Base-by-base conservation (phyloP, 768 basidiomycete species). In the Xerocomellus intermedius region DNA sequence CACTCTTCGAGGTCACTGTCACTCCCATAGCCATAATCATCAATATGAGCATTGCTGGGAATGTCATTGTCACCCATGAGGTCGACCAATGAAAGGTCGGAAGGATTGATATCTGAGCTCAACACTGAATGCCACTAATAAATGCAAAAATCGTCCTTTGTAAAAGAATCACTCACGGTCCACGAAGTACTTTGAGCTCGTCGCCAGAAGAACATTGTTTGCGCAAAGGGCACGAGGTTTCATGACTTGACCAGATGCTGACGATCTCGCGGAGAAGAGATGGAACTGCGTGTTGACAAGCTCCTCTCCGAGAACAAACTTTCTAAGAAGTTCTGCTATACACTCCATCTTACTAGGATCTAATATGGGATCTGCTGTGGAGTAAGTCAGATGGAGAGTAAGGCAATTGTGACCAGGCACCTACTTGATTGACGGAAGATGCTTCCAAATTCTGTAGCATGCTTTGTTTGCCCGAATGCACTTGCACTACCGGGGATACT, bases 1-100 rank as follows among this genome's bases (percentile, higher is more conserved):
- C 64, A 62, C 5, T 71, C 69, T 21, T 74, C 72, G 28, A 74
- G 66, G 44, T 74, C 73, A 19, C 72, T 73, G 50, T 74, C 72
- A n/a, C 67, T 70, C 33, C 21, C 63, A 39, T 71, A 74, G 5
- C 60, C 73, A 45, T 73, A 71, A 4, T 66, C 67, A 7, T 61
- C 61, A 12, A 63, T 50, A 2, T 2, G 24, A 39, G 39, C 36
- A 28, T 46, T 9, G 14, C 19, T 44, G 8, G 56, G 55, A 26
- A 69, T 47, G 17, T 56, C 57, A 3, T 45, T 48, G 24, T 49
- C 50, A 9, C 43, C 54, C 19, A 41, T 47, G 33, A 71, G 58
- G 14, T 62, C 59, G 42, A 56, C 28, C 30, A 62, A 46, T 10
- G 57, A 59, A 6, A 51, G 5, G 17, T 61, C 63, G 1, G 54